Evolutionary conservation across 2,329 filamentous ascomycete species (phyloP).

Genomic region (Arthrobotrys musiformis): DNA sequence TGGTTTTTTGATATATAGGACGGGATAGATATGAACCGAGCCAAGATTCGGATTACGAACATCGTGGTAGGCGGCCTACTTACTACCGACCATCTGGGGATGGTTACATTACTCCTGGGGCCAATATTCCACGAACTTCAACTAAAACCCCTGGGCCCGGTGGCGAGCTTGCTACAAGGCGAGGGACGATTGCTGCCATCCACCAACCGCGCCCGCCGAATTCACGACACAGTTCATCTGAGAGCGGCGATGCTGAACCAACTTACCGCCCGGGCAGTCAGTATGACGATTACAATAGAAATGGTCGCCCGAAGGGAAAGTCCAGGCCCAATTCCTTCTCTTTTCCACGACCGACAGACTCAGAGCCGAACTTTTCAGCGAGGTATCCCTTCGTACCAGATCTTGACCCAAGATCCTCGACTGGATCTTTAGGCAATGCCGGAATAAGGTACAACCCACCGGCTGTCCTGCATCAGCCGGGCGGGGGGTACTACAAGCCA

Average conservation of each 20-base stretch:
- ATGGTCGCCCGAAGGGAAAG: conserved; percentile 30
- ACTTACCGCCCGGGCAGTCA: conserved; percentile 3
- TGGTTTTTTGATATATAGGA: conserved; percentile 23
- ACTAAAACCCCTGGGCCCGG: conserved; percentile 48
- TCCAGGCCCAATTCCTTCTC: conserved; percentile 51
- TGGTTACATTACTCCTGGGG: conserved; percentile 27
- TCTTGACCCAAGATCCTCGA: conserved; percentile 32
- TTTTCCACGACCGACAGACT: conserved; percentile 19
- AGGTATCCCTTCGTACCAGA: neutral
- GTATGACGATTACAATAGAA: conserved; percentile 35
- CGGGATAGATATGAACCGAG: conserved; percentile 32
- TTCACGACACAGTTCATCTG: conserved; percentile 48
- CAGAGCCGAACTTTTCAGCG: conserved; percentile 25
- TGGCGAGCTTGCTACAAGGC: conserved; percentile 18
- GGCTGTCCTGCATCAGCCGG: conserved; percentile 21
- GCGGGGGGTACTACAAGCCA: conserved; percentile 15
- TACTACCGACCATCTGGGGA: conserved; percentile 44
- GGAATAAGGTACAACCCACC: conserved; percentile 19
- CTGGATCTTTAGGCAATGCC: conserved; percentile 34
- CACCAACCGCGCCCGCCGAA: conserved; percentile 47
- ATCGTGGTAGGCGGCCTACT: conserved; percentile 22
- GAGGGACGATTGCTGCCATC: neutral
- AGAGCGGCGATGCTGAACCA: conserved; percentile 45
- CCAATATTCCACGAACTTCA: conserved; percentile 21
- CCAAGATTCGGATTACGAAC: neutral